Base-by-base conservation (phyloP, 129 eudicot species). In the Flaveria brownii region DNA sequence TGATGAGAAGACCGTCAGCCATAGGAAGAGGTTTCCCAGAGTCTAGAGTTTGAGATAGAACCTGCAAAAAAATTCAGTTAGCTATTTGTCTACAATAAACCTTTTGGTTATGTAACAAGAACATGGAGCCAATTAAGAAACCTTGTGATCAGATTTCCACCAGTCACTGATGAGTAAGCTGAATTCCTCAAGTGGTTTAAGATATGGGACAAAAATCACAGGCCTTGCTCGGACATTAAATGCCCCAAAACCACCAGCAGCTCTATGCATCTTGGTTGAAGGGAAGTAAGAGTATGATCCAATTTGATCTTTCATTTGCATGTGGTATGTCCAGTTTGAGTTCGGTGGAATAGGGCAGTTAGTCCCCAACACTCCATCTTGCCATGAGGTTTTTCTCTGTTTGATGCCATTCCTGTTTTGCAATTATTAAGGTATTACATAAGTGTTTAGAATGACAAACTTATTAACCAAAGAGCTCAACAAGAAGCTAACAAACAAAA, bases 291-390 rank as follows among this genome's bases (percentile, higher is more conserved):
- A 73, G 75, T 23, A 92, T 0, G 86, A 68, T 73, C 98, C 98
- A 54, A 92, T 86, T 80, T 92, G 98, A 85, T 92, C 97, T 82
- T 89, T 92, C 87, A 82, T 74, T 80, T 92, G 98, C 90, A 92
- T 82, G 17, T 60, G 85, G 87, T 92, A 92, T 20, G 88, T 86
- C 88, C 88, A 92, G 63, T 89, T 87, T 51, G 88, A 16, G 74
- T 86, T 82, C 25, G 96, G 90, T 10, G 88, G 96, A 63, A 92
- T 92, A 0, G 96, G 96, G 66, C 98, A 92, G 71, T 89, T 92
- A 17, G 98, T 92, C 63, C 98, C 98, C 22, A 89, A 82, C 2
- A 88, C 94, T 28, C 98, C 98, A 82, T 92, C 98, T 89, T 89
- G 91, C 96, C 96, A 92, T 14, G 96, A 86, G 69, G 5, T 15